Percentiles rank a stretch among this genome's conserved stretches.
Evolutionary conservation across 148 eudicot genomes (phyloP).

Genomic region (Fallopia convolvulus): DNA sequence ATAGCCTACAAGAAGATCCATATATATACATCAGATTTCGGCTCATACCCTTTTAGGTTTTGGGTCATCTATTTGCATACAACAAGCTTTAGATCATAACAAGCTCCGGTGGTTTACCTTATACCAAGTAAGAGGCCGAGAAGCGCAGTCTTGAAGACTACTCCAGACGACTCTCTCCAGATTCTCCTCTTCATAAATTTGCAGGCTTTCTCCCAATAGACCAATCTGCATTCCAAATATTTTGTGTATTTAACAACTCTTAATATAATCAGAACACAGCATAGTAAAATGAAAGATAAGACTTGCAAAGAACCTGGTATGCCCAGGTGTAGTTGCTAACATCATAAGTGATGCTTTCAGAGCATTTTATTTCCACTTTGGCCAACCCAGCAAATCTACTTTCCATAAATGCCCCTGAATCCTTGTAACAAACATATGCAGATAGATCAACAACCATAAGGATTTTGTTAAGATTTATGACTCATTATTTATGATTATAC

Average conservation of each 20-base stretch:
- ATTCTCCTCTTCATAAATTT: constrained; percentile 27
- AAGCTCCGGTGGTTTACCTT: constrained; percentile 21
- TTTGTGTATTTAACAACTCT: background rate
- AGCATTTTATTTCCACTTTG: constrained; percentile 27
- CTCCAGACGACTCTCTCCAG: constrained; percentile 25
- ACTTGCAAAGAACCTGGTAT: constrained; percentile 26
- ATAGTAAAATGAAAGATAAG: background rate
- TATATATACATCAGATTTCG: background rate
- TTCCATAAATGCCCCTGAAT: constrained; percentile 48
- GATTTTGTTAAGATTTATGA: background rate
- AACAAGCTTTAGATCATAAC: background rate
- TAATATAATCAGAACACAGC: background rate
- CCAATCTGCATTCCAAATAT: constrained; percentile 23
- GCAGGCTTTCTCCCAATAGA: constrained; percentile 34
- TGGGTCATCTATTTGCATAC: background rate
- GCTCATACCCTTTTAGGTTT: background rate
- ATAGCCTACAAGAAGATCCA: constrained; percentile 16
- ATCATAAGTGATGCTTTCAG: constrained; percentile 16
- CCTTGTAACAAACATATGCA: constrained; percentile 19
- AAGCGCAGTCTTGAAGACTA: constrained; percentile 12
- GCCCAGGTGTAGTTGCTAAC: constrained; percentile 31
- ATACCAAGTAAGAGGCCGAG: constrained; percentile 42
- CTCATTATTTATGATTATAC: constrained; percentile 14
- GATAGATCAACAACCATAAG: background rate
- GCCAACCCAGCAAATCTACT: constrained; percentile 32